Percentiles rank a stretch among this genome's conserved stretches.
Evolutionary conservation across 2,329 filamentous ascomycete species (phyloP).

Genomic region (Cercospora zeae-maydis): DNA sequence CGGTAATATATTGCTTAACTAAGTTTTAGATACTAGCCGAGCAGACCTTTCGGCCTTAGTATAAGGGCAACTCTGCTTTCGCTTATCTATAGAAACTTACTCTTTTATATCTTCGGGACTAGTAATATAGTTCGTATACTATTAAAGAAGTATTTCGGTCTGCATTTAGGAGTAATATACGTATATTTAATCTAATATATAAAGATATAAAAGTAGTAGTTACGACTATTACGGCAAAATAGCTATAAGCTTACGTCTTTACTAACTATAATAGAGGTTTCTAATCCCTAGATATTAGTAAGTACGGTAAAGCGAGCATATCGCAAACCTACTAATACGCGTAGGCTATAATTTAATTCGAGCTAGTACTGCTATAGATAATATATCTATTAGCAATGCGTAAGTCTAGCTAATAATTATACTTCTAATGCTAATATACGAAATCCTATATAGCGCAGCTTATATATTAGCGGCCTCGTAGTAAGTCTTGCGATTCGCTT

Average conservation of each 20-base stretch:
- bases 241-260: constrained; percentile 27
- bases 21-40: constrained; percentile 29
- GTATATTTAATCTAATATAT: constrained; percentile 33
- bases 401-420: constrained; percentile 18
- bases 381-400: constrained; percentile 29
- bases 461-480: constrained; percentile 33
- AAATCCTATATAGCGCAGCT: constrained; percentile 23
- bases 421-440: background rate
- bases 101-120: constrained; percentile 30
- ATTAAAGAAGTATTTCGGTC: constrained; percentile 30
- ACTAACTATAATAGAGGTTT: constrained; percentile 33
- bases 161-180: constrained; percentile 13
- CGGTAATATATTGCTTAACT: constrained; percentile 20
- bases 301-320: background rate
- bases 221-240: constrained; percentile 29
- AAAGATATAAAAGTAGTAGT: constrained; percentile 33
- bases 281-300: constrained; percentile 13
- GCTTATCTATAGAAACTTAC: constrained; percentile 24
- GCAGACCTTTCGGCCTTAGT: constrained; percentile 24
- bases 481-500: constrained; percentile 11
- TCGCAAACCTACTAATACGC: background rate
- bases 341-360: constrained; percentile 27
- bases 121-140: constrained; percentile 26
- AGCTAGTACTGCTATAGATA: constrained; percentile 21
- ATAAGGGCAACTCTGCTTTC: constrained; percentile 12